Evolutionary conservation across 2,329 filamentous ascomycete genomes (phyloP).

Genomic region (Hypoxylon sp.): DNA sequence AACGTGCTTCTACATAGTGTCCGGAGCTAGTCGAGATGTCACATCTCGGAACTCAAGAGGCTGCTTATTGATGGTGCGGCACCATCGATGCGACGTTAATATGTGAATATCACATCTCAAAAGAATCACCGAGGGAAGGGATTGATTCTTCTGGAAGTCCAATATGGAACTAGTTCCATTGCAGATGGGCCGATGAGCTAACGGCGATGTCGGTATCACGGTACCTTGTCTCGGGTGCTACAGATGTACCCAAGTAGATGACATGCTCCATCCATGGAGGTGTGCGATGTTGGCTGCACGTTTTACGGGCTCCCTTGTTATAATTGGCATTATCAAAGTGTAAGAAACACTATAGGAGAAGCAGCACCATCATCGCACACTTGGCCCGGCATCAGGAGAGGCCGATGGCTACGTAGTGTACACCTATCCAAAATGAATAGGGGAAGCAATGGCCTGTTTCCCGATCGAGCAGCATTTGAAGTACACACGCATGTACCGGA

Average conservation of each 20-base stretch:
- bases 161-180: slow-evolving; percentile 41
- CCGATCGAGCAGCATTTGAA: slow-evolving; percentile 20
- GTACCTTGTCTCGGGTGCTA: slow-evolving; percentile 23
- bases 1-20: slow-evolving; percentile 21
- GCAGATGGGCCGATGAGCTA: slow-evolving; percentile 32
- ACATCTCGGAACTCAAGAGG: slow-evolving; percentile 30
- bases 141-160: slow-evolving; percentile 31
- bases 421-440: slow-evolving; percentile 23
- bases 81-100: slow-evolving; percentile 38
- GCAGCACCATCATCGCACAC: not conserved
- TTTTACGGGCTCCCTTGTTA: slow-evolving; percentile 6
- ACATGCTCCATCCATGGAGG: not conserved
- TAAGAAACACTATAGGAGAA: slow-evolving; percentile 15
- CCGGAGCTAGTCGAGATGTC: slow-evolving; percentile 32
- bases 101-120: slow-evolving; percentile 45
- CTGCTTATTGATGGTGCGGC: slow-evolving; percentile 24
- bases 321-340: not conserved
- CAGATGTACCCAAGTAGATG: slow-evolving; percentile 13
- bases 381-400: slow-evolving; percentile 4
- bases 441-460: slow-evolving; percentile 31
- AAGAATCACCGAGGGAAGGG: slow-evolving; percentile 41
- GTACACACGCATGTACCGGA: slow-evolving; percentile 21
- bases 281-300: slow-evolving; percentile 3
- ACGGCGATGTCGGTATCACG: slow-evolving; percentile 36
- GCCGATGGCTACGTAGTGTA: slow-evolving; percentile 12